Evolutionary conservation across 2,329 filamentous ascomycete genomes (phyloP).

Genomic region (Clonostachys rhizophaga): DNA sequence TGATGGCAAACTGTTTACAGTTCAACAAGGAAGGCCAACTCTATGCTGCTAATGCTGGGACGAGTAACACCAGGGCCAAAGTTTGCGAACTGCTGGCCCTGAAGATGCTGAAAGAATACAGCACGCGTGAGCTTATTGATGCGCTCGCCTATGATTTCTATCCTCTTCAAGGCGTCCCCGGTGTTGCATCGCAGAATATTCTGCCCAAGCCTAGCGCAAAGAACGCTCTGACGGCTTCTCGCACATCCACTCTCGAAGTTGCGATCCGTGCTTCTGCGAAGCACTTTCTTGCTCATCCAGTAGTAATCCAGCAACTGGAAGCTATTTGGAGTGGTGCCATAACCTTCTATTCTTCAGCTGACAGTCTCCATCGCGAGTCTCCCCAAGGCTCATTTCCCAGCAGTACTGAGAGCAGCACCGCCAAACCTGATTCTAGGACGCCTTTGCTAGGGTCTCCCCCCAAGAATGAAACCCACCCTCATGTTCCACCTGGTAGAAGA

Average conservation of each 20-base stretch:
- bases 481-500: constrained; percentile 49
- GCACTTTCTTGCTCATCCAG: constrained; percentile 83
- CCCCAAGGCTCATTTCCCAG: constrained; percentile 8
- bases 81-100: constrained; percentile 89
- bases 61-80: constrained; percentile 77
- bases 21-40: constrained; percentile 83
- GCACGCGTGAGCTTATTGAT: constrained; percentile 85
- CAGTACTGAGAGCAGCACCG: constrained; percentile 14
- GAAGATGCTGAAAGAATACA: constrained; percentile 85
- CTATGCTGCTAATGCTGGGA: constrained; percentile 79
- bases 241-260: constrained; percentile 87
- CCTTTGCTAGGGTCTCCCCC: constrained; percentile 39
- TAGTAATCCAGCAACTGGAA: constrained; percentile 92
- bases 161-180: constrained; percentile 75
- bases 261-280: constrained; percentile 92
- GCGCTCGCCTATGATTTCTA: constrained; percentile 94
- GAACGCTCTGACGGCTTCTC: constrained; percentile 54
- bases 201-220: constrained; percentile 25
- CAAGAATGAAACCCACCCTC: constrained; percentile 20
- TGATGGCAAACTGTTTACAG: constrained; percentile 91
- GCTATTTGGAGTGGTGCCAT: constrained; percentile 96
- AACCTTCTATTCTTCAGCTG: constrained; percentile 86
- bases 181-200: constrained; percentile 8
- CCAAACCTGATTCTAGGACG: constrained; percentile 39
- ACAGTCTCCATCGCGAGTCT: constrained; percentile 68